Evolutionary conservation across 2,329 filamentous ascomycete genomes (phyloP).

Genomic region (Botryosphaeria dothidea): DNA sequence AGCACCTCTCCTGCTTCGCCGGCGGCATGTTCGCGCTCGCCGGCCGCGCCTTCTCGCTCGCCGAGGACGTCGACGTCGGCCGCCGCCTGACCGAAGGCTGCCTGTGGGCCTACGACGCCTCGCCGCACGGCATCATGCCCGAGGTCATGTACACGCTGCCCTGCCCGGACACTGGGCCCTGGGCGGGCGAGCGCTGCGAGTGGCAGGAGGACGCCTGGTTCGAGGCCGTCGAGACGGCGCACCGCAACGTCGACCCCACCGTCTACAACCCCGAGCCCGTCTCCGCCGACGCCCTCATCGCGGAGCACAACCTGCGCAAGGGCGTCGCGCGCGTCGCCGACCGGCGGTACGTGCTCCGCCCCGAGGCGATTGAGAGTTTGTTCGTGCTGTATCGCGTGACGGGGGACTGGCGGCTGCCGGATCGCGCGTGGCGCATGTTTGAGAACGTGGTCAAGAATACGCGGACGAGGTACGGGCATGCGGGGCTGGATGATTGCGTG

Average conservation of each 20-base stretch:
- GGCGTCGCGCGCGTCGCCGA: conserved; percentile 14
- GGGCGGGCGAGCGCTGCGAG: conserved; percentile 40
- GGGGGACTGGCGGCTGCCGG: conserved; percentile 50
- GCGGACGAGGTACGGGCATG: conserved; percentile 47
- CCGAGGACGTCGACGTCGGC: conserved; percentile 56
- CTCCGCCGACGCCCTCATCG: neutral
- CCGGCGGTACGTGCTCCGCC: conserved; percentile 24
- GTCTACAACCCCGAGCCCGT: neutral
- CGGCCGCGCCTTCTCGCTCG: conserved; percentile 56
- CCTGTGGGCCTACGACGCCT: conserved; percentile 61
- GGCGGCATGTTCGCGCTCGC: conserved; percentile 66
- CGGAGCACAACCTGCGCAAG: neutral
- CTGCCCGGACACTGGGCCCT: conserved; percentile 39
- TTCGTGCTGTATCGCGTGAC: conserved; percentile 54
- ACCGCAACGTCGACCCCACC: conserved; percentile 26
- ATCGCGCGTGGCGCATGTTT: conserved; percentile 54
- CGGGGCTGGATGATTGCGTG: conserved; percentile 45
- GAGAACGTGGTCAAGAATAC: conserved; percentile 44
- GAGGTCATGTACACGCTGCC: conserved; percentile 57
- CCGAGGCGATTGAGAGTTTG: conserved; percentile 62
- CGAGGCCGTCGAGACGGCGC: conserved; percentile 52
- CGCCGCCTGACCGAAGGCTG: conserved; percentile 61
- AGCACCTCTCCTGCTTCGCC: conserved; percentile 57
- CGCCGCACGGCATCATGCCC: conserved; percentile 62
- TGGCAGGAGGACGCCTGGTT: conserved; percentile 61